Evolutionary conservation across 495 filamentous ascomycete genomes (phyloP), one percentile per base, ranked within the genome.

Genomic region (Aspergillus sclerotioniger): DNA sequence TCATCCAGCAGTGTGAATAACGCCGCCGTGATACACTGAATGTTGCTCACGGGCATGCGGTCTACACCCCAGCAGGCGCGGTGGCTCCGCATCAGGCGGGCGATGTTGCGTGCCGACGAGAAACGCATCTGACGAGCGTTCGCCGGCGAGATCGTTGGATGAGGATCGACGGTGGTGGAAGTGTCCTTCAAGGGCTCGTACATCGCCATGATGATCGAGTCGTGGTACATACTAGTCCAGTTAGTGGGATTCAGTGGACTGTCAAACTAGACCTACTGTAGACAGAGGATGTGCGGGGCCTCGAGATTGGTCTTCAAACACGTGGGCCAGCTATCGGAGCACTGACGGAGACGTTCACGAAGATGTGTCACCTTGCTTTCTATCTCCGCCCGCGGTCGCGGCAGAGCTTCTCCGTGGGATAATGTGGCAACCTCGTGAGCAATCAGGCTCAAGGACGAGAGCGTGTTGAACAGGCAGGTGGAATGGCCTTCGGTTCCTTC

Each of bases 11-110:
- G 57, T 0, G 59, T 67, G 51, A 74, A 67, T 20, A 74, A 56
- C 0, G 69, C 66, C 0, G 66, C 53, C n/a, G 66, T 63, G 41
- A 71, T 64, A 59, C 66, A 74, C 33, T 71, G 65, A 15, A 68
- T 56, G 25, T 66, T 65, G 19, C 31, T 53, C 0, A 51, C 60
- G 9, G 66, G 66, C 54, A 70, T 67, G 43, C 61, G 63, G 43
- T 74, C 64, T 16, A 64, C 53, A 13, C 66, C 60, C 66, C 67
- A 71, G 16, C 57, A 41, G 5, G 61, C 33, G 13, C 62, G 67
- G 48, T 71, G 64, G n/a, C 60, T 58, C 5, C 53, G 57, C 1
- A 65, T 62, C 25, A 68, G 56, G 8, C 63, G 54, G 3, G 65
- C 68, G 35, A 68, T 62, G 12, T 51, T 57, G 21, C 53, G 65